phyloP scores from a whole-genome alignment of 345 rosid species.

The Corymbia maculata region DNA sequence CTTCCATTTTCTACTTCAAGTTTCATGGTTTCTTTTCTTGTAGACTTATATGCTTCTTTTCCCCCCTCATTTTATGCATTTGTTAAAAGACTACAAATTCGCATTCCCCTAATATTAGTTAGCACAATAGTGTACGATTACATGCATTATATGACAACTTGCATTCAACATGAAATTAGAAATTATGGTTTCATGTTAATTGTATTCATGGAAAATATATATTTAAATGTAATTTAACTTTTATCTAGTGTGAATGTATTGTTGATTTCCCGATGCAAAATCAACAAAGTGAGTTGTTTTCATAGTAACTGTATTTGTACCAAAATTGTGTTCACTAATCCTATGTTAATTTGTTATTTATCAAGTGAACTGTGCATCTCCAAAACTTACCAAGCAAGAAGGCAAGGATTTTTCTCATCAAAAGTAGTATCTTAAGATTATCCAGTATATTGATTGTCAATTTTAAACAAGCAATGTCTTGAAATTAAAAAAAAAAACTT shows the following conservation, averaged over 20 bases:
- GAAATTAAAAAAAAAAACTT: background rate
- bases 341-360: background rate
- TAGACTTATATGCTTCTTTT: background rate
- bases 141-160: background rate
- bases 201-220: background rate
- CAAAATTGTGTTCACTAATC: background rate
- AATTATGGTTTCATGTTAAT: background rate
- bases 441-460: background rate
- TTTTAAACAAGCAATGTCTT: background rate
- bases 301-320: background rate
- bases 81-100: background rate
- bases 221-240: background rate
- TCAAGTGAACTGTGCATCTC: background rate
- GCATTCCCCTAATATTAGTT: background rate
- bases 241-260: background rate
- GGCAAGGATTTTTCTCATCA: background rate
- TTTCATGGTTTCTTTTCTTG: background rate
- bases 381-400: background rate
- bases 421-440: background rate
- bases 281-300: background rate
- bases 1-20: background rate
- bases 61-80: background rate
- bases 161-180: fast-evolving
- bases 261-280: background rate
- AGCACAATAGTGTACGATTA: background rate